Percentiles rank a stretch among this genome's conserved stretches.
Evolutionary conservation across 2,329 filamentous ascomycete genomes (phyloP).

Genomic region (Alternaria dauci): DNA sequence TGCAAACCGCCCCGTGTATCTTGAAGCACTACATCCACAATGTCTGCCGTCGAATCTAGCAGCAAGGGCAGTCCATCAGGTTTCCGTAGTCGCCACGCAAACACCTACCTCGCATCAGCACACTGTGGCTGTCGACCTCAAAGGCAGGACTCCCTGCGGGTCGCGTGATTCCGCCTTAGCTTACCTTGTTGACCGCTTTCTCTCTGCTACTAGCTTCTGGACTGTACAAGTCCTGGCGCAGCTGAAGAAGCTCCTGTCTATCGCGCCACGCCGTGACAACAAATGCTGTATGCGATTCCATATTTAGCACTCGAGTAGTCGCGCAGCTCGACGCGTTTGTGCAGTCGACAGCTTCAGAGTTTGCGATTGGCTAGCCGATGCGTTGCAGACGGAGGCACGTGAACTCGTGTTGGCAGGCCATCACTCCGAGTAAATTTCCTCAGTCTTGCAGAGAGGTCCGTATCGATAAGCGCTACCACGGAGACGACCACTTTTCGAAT

Average conservation of each 20-base stretch:
- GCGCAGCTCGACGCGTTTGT: conserved; percentile 3
- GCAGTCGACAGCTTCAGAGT: neutral
- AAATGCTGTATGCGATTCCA: conserved; percentile 24
- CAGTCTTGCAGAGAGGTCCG: neutral
- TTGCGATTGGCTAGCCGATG: conserved; percentile 21
- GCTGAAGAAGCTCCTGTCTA: conserved; percentile 69
- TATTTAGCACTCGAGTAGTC: conserved; percentile 9
- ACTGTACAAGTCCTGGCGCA: conserved; percentile 72
- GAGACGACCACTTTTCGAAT: neutral
- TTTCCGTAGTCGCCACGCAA: conserved; percentile 45
- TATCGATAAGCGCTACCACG: conserved; percentile 5
- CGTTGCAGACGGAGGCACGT: conserved; percentile 16
- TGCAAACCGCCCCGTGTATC: conserved; percentile 62
- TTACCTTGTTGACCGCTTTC: conserved; percentile 52
- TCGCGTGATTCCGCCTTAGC: conserved; percentile 15
- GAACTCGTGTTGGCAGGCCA: conserved; percentile 6
- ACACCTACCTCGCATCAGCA: conserved; percentile 40
- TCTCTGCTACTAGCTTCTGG: conserved; percentile 38
- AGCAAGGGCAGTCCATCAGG: conserved; percentile 69
- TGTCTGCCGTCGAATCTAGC: conserved; percentile 78
- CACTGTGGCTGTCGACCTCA: neutral
- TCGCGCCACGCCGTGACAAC: conserved; percentile 64
- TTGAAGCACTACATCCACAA: conserved; percentile 73
- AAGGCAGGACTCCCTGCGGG: neutral
- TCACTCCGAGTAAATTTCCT: neutral